Evolutionary conservation across 2,329 filamentous ascomycete species (phyloP), one percentile per base, ranked within the genome.

Genomic region (Pleomassaria siparia): DNA sequence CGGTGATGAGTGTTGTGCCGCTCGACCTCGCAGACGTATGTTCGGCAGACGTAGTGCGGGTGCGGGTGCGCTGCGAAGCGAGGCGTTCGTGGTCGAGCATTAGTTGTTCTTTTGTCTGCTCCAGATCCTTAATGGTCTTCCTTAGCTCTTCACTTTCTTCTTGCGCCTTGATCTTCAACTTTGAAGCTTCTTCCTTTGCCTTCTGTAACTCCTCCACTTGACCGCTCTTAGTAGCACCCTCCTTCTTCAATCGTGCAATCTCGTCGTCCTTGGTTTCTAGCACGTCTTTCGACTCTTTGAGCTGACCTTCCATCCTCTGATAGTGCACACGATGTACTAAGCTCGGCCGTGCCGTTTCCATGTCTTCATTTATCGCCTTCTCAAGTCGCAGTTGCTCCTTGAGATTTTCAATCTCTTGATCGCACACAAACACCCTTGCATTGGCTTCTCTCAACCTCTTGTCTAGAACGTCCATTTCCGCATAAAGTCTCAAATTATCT

Each of bases 241-340:
- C 51, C 4, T 46, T 49, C 42, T 50, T 51, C 3, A 67, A 35
- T 2, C 46, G 39, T 20, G 52, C 40, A 11, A 68, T 51, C 33
- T 67, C 61, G 5, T 55, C 51, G 2, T 61, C 53, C 32, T 62
- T 67, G 18, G 22, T 47, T 7, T 36, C 46, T 2, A 67, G 51
- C 3, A 49, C 45, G 18, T 62, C 50, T 18, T 53, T 58, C 16
- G 52, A 51, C 30, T 68, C 65, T 21, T 59, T 60, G 18, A 69
- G 45, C 18, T 69, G 58, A 2, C 58, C 58, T 45, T 69, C 65
- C 63, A 69, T 58, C 8, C 63, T 54, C 42, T 66, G 64, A 25
- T 66, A 67, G 22, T 69, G 66, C 21, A 61, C 65, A 22, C 57
- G 60, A 40, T 70, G 65, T 4, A 68, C 63, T 1, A 67, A 37